Conservation (phyloP, 2,329 filamentous ascomycete species). For the Epichloe coenophiala region DNA sequence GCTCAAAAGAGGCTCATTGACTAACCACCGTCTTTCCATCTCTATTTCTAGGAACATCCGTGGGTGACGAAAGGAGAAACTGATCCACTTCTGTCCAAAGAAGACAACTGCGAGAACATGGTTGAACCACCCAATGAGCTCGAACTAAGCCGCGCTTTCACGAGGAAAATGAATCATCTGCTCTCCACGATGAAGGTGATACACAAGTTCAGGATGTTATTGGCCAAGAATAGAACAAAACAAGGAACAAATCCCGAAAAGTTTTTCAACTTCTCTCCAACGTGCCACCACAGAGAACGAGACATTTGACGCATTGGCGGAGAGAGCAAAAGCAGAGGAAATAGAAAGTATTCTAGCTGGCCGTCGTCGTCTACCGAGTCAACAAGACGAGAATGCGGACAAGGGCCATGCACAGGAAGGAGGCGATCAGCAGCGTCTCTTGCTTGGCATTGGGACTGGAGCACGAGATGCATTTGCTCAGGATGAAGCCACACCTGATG, state of each 20-base stretch:
- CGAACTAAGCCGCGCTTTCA: constrained; percentile 84
- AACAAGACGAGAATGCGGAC: constrained; percentile 25
- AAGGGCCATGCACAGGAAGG: constrained; percentile 40
- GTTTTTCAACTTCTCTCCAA: not conserved
- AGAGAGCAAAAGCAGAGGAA: constrained; percentile 29
- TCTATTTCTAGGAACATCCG: constrained; percentile 54
- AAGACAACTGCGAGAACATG: constrained; percentile 74
- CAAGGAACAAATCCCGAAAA: constrained; percentile 4
- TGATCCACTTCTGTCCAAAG: constrained; percentile 64
- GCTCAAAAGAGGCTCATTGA: not conserved
- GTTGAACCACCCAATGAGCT: constrained; percentile 78
- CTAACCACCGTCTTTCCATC: not conserved
- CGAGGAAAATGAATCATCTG: constrained; percentile 74
- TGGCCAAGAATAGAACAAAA: constrained; percentile 24
- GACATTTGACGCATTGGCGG: constrained; percentile 13
- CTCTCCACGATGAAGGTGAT: constrained; percentile 87
- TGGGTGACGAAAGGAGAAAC: constrained; percentile 79
- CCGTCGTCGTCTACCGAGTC: constrained; percentile 27
- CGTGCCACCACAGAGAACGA: not conserved
- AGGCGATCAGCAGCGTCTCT: constrained; percentile 46
- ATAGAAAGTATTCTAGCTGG: constrained; percentile 35
- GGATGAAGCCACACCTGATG: constrained; percentile 25
- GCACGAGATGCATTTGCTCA: constrained; percentile 32
- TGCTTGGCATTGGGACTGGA: constrained; percentile 65
- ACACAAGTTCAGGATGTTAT: constrained; percentile 68